Percentiles rank a stretch among this genome's conserved stretches.
Evolutionary conservation across 2,329 filamentous ascomycete species (phyloP).

Genomic region (Esteya vermicola): DNA sequence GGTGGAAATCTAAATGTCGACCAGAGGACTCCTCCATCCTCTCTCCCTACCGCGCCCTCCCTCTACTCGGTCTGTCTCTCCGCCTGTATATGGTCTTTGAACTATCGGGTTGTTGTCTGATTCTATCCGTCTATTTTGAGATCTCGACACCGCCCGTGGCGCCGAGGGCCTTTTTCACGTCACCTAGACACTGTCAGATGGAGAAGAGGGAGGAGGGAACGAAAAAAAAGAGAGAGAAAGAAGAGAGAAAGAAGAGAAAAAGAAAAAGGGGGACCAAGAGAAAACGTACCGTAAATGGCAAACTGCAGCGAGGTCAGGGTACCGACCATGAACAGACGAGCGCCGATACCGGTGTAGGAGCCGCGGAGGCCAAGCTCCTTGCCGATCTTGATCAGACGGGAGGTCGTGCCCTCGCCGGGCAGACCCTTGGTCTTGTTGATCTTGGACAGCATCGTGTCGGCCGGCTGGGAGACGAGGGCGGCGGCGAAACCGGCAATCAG

Average conservation of each 20-base stretch:
- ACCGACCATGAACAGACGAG: constrained; percentile 41
- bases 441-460: constrained; percentile 77
- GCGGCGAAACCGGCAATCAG: constrained; percentile 57
- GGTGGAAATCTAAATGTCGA: too few species aligned
- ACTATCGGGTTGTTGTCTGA: neutral
- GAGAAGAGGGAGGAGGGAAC: constrained; percentile 6
- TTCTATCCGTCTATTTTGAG: constrained; percentile 21
- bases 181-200: constrained; percentile 15
- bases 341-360: constrained; percentile 61
- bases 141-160: constrained; percentile 69
- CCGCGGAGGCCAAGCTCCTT: constrained; percentile 64
- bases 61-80: too few species aligned
- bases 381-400: constrained; percentile 65
- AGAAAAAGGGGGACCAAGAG: neutral
- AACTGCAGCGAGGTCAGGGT: constrained; percentile 61
- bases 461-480: constrained; percentile 67
- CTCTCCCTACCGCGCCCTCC: too few species aligned
- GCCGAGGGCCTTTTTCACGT: constrained; percentile 54
- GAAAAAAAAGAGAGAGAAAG: neutral
- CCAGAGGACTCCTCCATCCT: too few species aligned
- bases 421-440: constrained; percentile 80
- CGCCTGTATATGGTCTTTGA: neutral
- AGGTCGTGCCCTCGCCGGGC: constrained; percentile 63
- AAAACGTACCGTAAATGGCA: constrained; percentile 54
- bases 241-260: neutral